A percentile compares a stretch with the other conserved stretches of the same genome.
These are phyloP conservation scores for Pestalotiopsis fici DNA, from an alignment of 2,329 filamentous ascomycete genomes.

Conservation along the genomic window DNA sequence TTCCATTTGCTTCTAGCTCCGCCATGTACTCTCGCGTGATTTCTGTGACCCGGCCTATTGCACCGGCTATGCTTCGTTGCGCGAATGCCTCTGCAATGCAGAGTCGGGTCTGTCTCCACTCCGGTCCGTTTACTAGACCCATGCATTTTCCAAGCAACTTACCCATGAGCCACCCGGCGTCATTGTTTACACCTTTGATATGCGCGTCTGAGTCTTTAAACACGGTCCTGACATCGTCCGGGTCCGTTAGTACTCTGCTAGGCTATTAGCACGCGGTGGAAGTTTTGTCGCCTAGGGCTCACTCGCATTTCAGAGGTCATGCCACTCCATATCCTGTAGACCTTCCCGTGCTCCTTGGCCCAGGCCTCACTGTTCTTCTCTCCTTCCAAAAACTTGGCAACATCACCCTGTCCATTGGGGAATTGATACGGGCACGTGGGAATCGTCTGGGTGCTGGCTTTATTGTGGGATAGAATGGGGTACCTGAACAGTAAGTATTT, in stretches of 20 bases:
- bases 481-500: too few species aligned
- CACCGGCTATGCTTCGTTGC: background rate
- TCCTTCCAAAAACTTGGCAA: slow-evolving; percentile 40
- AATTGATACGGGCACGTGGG: slow-evolving; percentile 27
- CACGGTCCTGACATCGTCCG: slow-evolving; percentile 34
- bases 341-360: slow-evolving; percentile 29
- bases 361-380: slow-evolving; percentile 31
- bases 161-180: slow-evolving; percentile 38
- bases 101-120: slow-evolving; percentile 28
- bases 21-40: background rate
- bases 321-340: slow-evolving; percentile 41
- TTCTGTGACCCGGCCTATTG: slow-evolving; percentile 12
- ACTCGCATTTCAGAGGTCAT: slow-evolving; percentile 39
- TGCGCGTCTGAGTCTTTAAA: slow-evolving; percentile 46
- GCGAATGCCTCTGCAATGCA: slow-evolving; percentile 18
- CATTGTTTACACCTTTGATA: slow-evolving; percentile 39
- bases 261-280: background rate
- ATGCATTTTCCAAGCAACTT: slow-evolving; percentile 43
- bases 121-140: slow-evolving; percentile 35
- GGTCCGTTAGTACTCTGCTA: slow-evolving; percentile 35
- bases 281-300: background rate
- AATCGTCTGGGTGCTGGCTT: too few species aligned
- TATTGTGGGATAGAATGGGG: background rate
- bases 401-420: slow-evolving; percentile 40
- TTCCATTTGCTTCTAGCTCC: background rate